Evolutionary conservation across 2,329 filamentous ascomycete species (phyloP).

Genomic region (Colletotrichum cereale): DNA sequence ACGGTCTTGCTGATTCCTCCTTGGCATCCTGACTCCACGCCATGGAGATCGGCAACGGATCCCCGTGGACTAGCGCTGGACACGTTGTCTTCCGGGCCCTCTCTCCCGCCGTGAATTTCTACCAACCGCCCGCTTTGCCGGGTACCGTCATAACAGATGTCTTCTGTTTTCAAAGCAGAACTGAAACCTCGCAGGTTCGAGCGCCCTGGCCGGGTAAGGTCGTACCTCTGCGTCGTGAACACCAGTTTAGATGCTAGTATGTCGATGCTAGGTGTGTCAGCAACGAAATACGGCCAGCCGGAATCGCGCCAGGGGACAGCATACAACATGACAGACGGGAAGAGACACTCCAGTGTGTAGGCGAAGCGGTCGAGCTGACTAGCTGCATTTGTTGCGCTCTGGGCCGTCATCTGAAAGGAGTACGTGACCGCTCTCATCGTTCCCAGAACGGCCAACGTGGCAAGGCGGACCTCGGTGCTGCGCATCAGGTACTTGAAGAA

Average conservation of each 20-base stretch:
- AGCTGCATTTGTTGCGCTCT: slow-evolving; percentile 52
- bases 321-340: slow-evolving; percentile 56
- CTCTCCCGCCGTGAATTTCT: slow-evolving; percentile 7
- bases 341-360: slow-evolving; percentile 57
- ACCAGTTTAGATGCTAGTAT: slow-evolving; percentile 51
- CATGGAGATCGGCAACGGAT: neutral
- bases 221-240: slow-evolving; percentile 38
- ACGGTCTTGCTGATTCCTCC: slow-evolving; percentile 34
- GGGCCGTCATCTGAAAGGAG: slow-evolving; percentile 53
- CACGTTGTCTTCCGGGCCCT: neutral
- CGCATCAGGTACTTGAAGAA: slow-evolving; percentile 56
- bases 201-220: neutral
- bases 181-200: neutral
- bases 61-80: neutral
- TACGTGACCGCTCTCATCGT: slow-evolving; percentile 56
- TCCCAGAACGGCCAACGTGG: slow-evolving; percentile 53
- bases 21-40: neutral
- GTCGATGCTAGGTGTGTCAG: slow-evolving; percentile 45
- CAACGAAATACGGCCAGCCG: neutral
- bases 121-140: slow-evolving; percentile 7
- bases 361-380: slow-evolving; percentile 57
- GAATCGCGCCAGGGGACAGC: slow-evolving; percentile 26
- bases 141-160: slow-evolving; percentile 1
- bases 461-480: slow-evolving; percentile 56
- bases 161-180: neutral